Evolutionary conservation across 768 basidiomycete genomes (phyloP).

Genomic region (Fistulinella prunicolor): DNA sequence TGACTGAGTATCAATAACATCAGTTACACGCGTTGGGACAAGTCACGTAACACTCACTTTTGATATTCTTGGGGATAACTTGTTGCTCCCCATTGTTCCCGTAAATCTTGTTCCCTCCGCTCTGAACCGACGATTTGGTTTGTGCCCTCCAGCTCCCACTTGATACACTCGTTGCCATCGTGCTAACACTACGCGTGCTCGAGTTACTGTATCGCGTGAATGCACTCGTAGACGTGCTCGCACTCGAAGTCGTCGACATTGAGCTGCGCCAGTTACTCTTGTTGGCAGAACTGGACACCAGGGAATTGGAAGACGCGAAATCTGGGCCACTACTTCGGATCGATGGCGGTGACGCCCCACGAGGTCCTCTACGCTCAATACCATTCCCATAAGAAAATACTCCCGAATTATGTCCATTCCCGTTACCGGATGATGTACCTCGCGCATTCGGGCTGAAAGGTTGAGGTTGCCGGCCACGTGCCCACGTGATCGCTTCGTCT

Average conservation of each 20-base stretch:
- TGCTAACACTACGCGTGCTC: conserved; percentile 70
- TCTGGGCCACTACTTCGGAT: conserved; percentile 49
- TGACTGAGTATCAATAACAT: conserved; percentile 42
- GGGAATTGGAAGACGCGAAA: conserved; percentile 56
- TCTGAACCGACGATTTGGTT: conserved; percentile 17
- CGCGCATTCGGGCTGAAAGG: conserved; percentile 18
- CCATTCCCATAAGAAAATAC: conserved; percentile 12
- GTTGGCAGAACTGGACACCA: conserved; percentile 44
- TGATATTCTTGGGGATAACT: conserved; percentile 66
- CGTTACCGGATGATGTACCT: conserved; percentile 17
- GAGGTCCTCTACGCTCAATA: conserved; percentile 37
- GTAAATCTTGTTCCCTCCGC: conserved; percentile 10
- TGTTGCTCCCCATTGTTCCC: conserved; percentile 24
- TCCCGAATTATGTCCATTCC: conserved; percentile 9
- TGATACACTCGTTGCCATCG: conserved; percentile 78
- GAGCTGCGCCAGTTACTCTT: conserved; percentile 73
- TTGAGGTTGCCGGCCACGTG: conserved; percentile 44
- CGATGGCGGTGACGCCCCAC: conserved; percentile 59
- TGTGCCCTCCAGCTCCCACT: conserved; percentile 69
- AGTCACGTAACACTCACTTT: conserved; percentile 55
- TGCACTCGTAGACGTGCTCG: conserved; percentile 63
- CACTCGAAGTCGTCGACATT: conserved; percentile 65
- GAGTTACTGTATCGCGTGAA: conserved; percentile 77
- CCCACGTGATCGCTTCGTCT: conserved; percentile 46
- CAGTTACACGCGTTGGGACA: neutral